Base-by-base conservation (phyloP, 495 filamentous ascomycete species). In the Amorphotheca resinae region DNA sequence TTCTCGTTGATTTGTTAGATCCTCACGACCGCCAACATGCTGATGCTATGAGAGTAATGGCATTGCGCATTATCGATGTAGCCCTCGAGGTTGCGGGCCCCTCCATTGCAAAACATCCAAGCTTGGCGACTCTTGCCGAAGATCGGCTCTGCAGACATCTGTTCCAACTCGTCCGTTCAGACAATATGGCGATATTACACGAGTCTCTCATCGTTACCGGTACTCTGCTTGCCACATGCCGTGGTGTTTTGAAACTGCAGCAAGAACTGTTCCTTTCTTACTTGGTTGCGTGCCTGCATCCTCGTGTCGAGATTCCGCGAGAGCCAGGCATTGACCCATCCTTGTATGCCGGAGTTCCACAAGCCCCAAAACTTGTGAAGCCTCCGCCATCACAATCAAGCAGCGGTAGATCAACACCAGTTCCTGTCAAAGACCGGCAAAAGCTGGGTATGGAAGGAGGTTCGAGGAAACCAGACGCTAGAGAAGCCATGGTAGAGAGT, bases 401-500 rank as follows among this genome's bases (percentile, higher is more conserved):
- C 49, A 95, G 87, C 53, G 91, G 91, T 9, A 72, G 89, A 35
- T 81, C 84, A 22, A 96, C 93, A 12, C 91, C 91, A 9, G 87
- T 98, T 16, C 81, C 87, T 1, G 83, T 98, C 39, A 88, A 87
- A 58, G 91, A 98, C 56, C 73, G 91, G 38, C 87, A 93, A 57
- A 89, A 85, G 59, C 72, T 99, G 9, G 91, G 91, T 1, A 67
- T 99, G 55, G 91, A 99, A 63, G 91, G 91, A 2, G 88, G 91
- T 22, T 74, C 82, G 1, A 73, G 91, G 38, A 93, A 87, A 52
- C 91, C 91, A 3, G 91, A 96, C 56, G 85, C 91, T 34, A 70
- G 93, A 50, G 93, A 99, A 61, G 91, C 91, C 22, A 99, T 99
- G 91, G 87, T 99, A 8, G 91, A 99, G 62, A 94, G 82, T 48